Evolutionary conservation across 208 protist species (phyloP).

Genomic region (Trypanosoma congolense): DNA sequence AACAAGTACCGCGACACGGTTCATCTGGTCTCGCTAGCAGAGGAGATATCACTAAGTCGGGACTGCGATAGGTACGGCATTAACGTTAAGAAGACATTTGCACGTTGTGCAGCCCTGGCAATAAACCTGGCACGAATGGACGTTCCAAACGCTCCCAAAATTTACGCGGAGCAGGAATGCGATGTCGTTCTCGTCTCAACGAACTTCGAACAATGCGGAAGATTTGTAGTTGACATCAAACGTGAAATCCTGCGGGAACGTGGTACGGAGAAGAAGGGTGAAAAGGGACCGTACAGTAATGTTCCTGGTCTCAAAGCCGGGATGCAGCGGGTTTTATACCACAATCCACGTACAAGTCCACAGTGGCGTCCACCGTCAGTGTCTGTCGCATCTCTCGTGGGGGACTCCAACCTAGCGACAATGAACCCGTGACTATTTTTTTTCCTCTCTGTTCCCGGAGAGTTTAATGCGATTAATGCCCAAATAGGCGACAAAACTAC

Average conservation of each 20-base stretch:
- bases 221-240: slow-evolving; percentile 63
- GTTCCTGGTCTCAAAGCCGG: slow-evolving; percentile 27
- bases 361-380: slow-evolving; percentile 63
- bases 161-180: slow-evolving; percentile 28
- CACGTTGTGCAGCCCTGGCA: slow-evolving; percentile 53
- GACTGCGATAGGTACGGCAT: slow-evolving; percentile 76
- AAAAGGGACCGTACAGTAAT: background rate
- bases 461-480: background rate
- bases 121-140: slow-evolving; percentile 59
- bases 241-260: slow-evolving; percentile 12
- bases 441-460: background rate
- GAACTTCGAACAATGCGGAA: slow-evolving; percentile 49
- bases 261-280: background rate
- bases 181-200: slow-evolving; percentile 42
- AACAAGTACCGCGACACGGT: slow-evolving; percentile 51
- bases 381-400: slow-evolving; percentile 28
- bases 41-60: slow-evolving; percentile 65
- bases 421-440: background rate
- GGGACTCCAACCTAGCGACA: background rate
- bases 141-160: slow-evolving; percentile 15
- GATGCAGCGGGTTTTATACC: slow-evolving; percentile 60
- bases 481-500: no score
- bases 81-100: slow-evolving; percentile 40
- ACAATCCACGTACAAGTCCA: slow-evolving; percentile 73
- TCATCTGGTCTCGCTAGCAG: slow-evolving; percentile 73